phyloP scores from a whole-genome alignment of 148 eudicot genomes.

The Rheum nobile region DNA sequence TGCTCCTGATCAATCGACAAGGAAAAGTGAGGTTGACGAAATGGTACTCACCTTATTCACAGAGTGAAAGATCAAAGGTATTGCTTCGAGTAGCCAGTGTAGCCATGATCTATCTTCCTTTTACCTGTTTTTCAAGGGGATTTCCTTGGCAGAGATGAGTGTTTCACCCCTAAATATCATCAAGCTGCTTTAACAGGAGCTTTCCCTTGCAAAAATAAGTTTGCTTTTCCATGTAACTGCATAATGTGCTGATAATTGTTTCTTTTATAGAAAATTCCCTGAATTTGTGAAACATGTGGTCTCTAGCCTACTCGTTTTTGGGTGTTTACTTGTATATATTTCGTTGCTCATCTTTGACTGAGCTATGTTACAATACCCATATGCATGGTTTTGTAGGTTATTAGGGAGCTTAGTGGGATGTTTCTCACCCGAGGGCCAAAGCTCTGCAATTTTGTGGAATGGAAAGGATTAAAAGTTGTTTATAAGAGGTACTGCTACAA shows the following conservation, averaged over 20 bases:
- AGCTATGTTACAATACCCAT: neutral
- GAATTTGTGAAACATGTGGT: neutral
- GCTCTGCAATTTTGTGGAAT: conserved; percentile 91
- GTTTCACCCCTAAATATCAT: neutral
- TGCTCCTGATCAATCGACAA: conserved; percentile 8
- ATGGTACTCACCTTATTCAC: conserved; percentile 6
- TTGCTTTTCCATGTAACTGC: neutral
- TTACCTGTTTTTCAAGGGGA: neutral
- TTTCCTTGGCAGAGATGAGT: neutral
- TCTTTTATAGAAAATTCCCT: neutral
- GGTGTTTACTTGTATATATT: neutral
- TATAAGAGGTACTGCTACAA: conserved; percentile 54
- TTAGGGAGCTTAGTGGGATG: conserved; percentile 81
- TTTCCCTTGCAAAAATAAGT: neutral
- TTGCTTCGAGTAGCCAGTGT: neutral
- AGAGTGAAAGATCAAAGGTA: conserved; percentile 8
- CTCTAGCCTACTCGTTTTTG: neutral
- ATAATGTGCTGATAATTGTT: neutral
- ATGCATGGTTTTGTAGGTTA: conserved; percentile 36
- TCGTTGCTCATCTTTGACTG: neutral
- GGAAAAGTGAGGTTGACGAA: conserved; percentile 7
- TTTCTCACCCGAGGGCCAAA: conserved; percentile 83
- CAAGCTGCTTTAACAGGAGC: neutral
- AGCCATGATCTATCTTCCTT: neutral
- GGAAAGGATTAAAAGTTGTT: conserved; percentile 91